Evolutionary conservation across 441 rosid genomes (phyloP).

Genomic region (Flueggea neowawraea): DNA sequence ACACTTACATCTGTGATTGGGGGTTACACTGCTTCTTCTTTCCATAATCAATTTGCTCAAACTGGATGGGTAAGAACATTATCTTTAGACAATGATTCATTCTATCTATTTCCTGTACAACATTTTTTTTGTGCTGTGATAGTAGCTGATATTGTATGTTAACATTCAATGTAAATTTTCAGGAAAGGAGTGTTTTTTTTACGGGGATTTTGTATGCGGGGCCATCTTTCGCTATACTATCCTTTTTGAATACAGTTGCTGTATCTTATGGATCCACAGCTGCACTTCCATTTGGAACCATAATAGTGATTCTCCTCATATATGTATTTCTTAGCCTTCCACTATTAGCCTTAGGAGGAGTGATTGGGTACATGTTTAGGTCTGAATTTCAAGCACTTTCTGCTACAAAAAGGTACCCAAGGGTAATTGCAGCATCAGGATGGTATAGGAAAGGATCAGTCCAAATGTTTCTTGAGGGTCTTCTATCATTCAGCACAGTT

Average conservation of each 20-base stretch:
- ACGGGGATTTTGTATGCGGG: slow-evolving; percentile 56
- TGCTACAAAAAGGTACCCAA: slow-evolving; percentile 45
- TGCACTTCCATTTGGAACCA: slow-evolving; percentile 81
- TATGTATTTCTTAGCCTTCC: slow-evolving; percentile 46
- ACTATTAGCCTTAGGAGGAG: slow-evolving; percentile 70
- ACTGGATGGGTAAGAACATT: slow-evolving; percentile 59
- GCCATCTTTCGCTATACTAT: slow-evolving; percentile 46
- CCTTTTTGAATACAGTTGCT: slow-evolving; percentile 60
- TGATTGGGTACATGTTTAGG: slow-evolving; percentile 51
- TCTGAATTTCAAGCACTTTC: slow-evolving; percentile 65
- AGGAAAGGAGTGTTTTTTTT: slow-evolving; percentile 66
- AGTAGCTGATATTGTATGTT: not conserved
- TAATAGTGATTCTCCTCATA: slow-evolving; percentile 52
- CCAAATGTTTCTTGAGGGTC: slow-evolving; percentile 70
- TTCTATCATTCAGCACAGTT: slow-evolving; percentile 65
- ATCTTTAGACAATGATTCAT: not conserved
- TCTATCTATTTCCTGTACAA: not conserved
- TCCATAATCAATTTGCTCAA: slow-evolving; percentile 56
- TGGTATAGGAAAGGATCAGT: slow-evolving; percentile 66
- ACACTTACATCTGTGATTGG: slow-evolving; percentile 65
- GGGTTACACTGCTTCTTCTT: slow-evolving; percentile 67
- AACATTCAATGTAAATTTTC: slow-evolving; percentile 17
- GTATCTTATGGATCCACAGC: slow-evolving; percentile 67
- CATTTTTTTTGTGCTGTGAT: not conserved
- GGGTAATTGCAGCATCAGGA: slow-evolving; percentile 54